Conservation (phyloP, 768 basidiomycete genomes). For the Termitomyces heimii region DNA sequence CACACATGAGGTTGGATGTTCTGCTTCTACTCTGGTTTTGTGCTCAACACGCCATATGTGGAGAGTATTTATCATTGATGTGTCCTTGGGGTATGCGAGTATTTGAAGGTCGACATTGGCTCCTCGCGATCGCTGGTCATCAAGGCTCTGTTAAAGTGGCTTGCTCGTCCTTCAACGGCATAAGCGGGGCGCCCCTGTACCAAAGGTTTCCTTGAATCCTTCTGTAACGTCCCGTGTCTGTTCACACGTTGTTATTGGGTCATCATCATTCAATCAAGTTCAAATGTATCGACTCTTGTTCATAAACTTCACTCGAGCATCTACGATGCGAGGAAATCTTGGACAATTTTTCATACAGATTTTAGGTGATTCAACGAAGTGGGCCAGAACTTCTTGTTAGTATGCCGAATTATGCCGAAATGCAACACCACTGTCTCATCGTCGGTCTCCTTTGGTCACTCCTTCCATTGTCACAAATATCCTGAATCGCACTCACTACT, state of each 20-base stretch:
- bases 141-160: not conserved
- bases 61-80: too few species aligned
- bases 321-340: not conserved
- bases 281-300: not conserved
- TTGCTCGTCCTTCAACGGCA: not conserved
- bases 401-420: too few species aligned
- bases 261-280: not conserved
- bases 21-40: not conserved
- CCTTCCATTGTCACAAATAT: too few species aligned
- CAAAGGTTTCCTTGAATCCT: too few species aligned
- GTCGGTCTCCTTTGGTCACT: too few species aligned
- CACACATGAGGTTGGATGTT: slow-evolving; percentile 8
- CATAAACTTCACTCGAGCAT: not conserved
- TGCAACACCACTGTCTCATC: too few species aligned
- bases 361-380: not conserved
- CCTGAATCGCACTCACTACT: too few species aligned
- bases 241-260: not conserved
- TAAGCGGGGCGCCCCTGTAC: not conserved
- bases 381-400: not conserved
- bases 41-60: not conserved
- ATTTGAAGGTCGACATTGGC: not conserved
- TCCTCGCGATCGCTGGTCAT: not conserved
- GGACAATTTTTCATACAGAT: not conserved
- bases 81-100: not conserved
- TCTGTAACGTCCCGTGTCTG: not conserved